Evolutionary conservation across 148 eudicot species (phyloP), one percentile per base, ranked within the genome.

Genomic region (Diospyros kaki): DNA sequence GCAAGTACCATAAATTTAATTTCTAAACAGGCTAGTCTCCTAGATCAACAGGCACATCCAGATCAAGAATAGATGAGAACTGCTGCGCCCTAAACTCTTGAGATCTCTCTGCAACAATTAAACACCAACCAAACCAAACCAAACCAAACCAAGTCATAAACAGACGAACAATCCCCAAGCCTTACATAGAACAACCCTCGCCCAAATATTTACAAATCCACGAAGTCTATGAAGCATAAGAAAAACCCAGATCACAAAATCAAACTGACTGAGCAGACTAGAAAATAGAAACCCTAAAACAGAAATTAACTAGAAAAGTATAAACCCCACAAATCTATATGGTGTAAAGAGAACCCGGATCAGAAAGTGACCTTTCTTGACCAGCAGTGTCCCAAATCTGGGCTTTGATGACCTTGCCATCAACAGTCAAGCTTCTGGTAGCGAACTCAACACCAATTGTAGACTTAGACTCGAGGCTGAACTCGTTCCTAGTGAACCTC

Each of bases 381-480:
- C 81, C 81, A 66, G 81, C 81, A 40, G 81, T 73, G 50, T 78
- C 81, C 81, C 81, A 78, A 78, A 78, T 78, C 81, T 78, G 81
- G 51, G 81, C 81, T 73, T 78, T 78, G 77, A 78, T 78, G 61
- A 78, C 77, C 73, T 78, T 78, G 28, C 72, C 65, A 18, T 78
- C 68, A 42, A 78, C 68, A 41, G 62, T 78, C 54, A 78, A 62
- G 68, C 72, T 73, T 12, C 81, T 73, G 43, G 81, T 78, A 6
- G 81, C 81, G 44, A 78, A 78, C 73, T 78, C 81, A 9, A 78
- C 81, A 13, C 89, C 89, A 65, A 86, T 86, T 15, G 89, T 86
- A 43, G 89, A 87, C 72, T 87, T 87, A 62, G 88, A 84, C 76
- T 87, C 90, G n/a, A 87, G 81, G 52, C 90, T 84, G 71, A 87